Percentiles rank a stretch among this genome's conserved stretches.
Conservation (phyloP, 768 basidiomycete species). For the Coprinopsis sp. region DNA sequence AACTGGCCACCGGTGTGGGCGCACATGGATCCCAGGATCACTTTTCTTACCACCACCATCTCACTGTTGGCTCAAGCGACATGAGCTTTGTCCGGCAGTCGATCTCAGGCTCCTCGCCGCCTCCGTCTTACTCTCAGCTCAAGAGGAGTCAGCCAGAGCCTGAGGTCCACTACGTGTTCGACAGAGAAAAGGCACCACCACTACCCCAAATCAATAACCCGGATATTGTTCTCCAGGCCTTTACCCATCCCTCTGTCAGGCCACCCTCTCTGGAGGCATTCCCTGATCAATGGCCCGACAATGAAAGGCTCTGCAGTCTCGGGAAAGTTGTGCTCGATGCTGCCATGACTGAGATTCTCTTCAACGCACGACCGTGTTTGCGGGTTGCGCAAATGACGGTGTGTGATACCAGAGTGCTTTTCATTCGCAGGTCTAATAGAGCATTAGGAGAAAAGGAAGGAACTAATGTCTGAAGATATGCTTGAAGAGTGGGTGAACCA, state of each 20-base stretch:
- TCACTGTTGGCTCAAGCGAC: no score
- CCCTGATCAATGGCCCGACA: constrained; percentile 45
- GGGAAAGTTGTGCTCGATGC: constrained; percentile 45
- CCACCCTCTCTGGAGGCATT: constrained; percentile 23
- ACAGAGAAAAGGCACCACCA: not conserved
- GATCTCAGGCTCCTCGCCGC: not conserved
- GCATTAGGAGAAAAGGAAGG: constrained; percentile 27
- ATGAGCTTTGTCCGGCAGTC: constrained; percentile 4
- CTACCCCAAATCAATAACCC: constrained; percentile 29
- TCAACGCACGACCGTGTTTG: constrained; percentile 47
- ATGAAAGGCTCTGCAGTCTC: constrained; percentile 50
- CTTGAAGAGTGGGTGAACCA: constrained; percentile 44
- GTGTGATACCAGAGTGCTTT: constrained; percentile 21
- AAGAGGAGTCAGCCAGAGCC: constrained; percentile 1
- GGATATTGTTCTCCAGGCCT: constrained; percentile 61
- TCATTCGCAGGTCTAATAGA: constrained; percentile 11
- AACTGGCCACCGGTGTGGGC: not conserved
- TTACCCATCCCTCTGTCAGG: constrained; percentile 63
- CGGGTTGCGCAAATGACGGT: constrained; percentile 48
- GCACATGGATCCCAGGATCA: not conserved
- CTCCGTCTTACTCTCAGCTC: constrained; percentile 5
- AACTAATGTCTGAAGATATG: constrained; percentile 37
- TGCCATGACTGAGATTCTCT: constrained; percentile 43
- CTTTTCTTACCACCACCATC: not conserved
- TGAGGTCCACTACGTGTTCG: not conserved